These are phyloP conservation scores for Boletus sp. DNA, from an alignment of 768 basidiomycete genomes.

Conservation along the genomic window DNA sequence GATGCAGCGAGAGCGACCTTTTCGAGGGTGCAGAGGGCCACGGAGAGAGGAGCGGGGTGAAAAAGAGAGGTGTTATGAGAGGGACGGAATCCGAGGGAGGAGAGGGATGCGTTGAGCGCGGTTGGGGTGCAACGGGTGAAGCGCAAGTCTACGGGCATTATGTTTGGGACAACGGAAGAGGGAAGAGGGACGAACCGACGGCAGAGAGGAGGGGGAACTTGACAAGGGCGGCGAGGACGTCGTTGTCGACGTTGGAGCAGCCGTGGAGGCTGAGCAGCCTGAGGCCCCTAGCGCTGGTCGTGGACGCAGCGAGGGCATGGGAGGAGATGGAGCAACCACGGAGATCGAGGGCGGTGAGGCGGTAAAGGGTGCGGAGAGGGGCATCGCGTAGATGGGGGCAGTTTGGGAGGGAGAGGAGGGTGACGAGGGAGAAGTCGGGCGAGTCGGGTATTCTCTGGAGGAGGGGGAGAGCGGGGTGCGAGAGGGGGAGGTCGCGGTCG, in stretches of 20 bases:
- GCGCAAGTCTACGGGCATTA: slow-evolving; percentile 42
- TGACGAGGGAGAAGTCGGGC: slow-evolving; percentile 59
- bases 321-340: slow-evolving; percentile 51
- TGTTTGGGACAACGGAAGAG: background rate
- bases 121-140: slow-evolving; percentile 43
- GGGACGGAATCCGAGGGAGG: slow-evolving; percentile 28
- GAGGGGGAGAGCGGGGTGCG: slow-evolving; percentile 51
- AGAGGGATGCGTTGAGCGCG: slow-evolving; percentile 16
- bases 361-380: slow-evolving; percentile 49
- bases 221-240: slow-evolving; percentile 40
- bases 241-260: slow-evolving; percentile 49
- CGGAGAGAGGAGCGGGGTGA: slow-evolving; percentile 40
- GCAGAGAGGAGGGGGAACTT: slow-evolving; percentile 59
- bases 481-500: slow-evolving; percentile 47
- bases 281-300: slow-evolving; percentile 53
- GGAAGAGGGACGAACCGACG: slow-evolving; percentile 45
- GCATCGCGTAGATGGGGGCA: slow-evolving; percentile 59
- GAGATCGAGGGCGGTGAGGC: slow-evolving; percentile 63
- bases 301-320: slow-evolving; percentile 47
- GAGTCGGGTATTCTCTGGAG: slow-evolving; percentile 59
- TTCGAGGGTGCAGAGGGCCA: slow-evolving; percentile 36
- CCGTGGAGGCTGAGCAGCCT: slow-evolving; percentile 56
- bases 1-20: slow-evolving; percentile 10
- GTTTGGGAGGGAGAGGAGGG: slow-evolving; percentile 57
- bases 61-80: slow-evolving; percentile 34